A percentile compares a stretch with the other conserved stretches of the same genome.
Evolutionary conservation across 345 rosid species (phyloP).

Genomic region (Bruguiera parviflora): DNA sequence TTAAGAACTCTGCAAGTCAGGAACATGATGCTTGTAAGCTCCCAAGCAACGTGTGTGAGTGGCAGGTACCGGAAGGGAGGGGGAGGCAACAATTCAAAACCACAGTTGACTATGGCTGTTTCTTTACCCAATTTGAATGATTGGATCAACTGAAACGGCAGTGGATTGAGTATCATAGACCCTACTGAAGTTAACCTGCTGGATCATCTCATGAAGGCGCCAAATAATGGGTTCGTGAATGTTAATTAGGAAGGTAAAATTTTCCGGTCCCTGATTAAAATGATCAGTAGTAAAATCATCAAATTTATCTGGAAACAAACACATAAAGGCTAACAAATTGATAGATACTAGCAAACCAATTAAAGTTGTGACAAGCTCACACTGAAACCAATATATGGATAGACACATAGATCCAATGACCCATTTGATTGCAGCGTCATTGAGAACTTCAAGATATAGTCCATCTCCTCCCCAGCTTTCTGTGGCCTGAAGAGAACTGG

Average conservation of each 20-base stretch:
- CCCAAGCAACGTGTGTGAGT: background rate
- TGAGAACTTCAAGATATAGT: slow-evolving; percentile 70
- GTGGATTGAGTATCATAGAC: slow-evolving; percentile 56
- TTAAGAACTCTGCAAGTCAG: slow-evolving; percentile 63
- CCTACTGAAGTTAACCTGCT: slow-evolving; percentile 73
- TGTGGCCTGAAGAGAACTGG: slow-evolving; percentile 98
- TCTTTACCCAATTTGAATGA: slow-evolving; percentile 85
- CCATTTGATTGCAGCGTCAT: slow-evolving; percentile 78
- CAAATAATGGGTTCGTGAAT: slow-evolving; percentile 97
- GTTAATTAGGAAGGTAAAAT: slow-evolving; percentile 76
- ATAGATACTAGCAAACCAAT: background rate
- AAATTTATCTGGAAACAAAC: slow-evolving; percentile 1
- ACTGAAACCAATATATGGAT: slow-evolving; percentile 81
- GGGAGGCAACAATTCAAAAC: slow-evolving; percentile 3
- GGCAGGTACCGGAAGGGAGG: background rate
- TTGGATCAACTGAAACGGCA: slow-evolving; percentile 94
- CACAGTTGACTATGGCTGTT: slow-evolving; percentile 5
- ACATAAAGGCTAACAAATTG: background rate
- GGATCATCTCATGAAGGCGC: slow-evolving; percentile 99
- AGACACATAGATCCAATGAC: slow-evolving; percentile 69
- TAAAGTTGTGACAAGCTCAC: slow-evolving; percentile 37
- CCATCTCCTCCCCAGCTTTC: slow-evolving; percentile 62
- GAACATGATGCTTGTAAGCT: slow-evolving; percentile 10
- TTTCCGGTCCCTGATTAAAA: slow-evolving; percentile 69
- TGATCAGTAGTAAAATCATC: slow-evolving; percentile 17